Percentiles rank a stretch among this genome's conserved stretches.
Evolutionary conservation across 768 basidiomycete species (phyloP).

Genomic region (Glaciozyma martinii): DNA sequence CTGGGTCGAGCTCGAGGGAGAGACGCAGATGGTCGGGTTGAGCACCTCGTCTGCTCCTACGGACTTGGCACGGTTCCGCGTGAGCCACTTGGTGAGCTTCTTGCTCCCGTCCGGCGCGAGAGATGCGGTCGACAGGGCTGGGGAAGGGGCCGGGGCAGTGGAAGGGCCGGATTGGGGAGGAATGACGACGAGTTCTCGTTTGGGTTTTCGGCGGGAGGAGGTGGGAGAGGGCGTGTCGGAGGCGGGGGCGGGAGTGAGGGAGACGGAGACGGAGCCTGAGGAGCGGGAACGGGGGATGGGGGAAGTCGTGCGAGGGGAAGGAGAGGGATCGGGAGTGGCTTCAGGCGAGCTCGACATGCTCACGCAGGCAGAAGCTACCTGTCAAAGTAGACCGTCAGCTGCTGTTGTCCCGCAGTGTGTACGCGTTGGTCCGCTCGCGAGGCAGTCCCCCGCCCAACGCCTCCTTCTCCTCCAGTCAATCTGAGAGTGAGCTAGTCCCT

Average conservation of each 20-base stretch:
- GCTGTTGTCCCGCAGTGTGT: no score
- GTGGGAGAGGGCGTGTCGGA: neutral
- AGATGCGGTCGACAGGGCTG: neutral
- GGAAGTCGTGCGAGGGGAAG: no score
- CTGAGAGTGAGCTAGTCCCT: no score
- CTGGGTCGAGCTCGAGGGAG: constrained; percentile 8
- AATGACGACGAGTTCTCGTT: neutral
- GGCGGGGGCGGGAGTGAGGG: neutral
- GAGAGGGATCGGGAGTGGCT: no score
- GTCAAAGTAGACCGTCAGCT: no score
- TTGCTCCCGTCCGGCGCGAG: neutral
- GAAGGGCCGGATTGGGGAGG: neutral
- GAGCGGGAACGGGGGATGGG: no score
- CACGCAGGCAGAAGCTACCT: no score
- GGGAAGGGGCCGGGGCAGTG: no score
- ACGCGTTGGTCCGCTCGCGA: no score
- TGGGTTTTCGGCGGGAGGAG: neutral
- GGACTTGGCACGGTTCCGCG: neutral
- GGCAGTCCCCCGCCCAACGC: no score
- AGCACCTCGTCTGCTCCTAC: neutral
- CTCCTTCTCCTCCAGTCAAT: no score
- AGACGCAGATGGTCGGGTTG: constrained; percentile 13
- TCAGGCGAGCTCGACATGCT: no score
- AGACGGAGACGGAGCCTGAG: neutral
- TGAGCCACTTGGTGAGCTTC: constrained; percentile 8